A percentile compares a stretch with the other conserved stretches of the same genome.
These are phyloP conservation scores for Neonectria sp. DNA, from an alignment of 2,329 filamentous ascomycete species.

Conservation along the genomic window DNA sequence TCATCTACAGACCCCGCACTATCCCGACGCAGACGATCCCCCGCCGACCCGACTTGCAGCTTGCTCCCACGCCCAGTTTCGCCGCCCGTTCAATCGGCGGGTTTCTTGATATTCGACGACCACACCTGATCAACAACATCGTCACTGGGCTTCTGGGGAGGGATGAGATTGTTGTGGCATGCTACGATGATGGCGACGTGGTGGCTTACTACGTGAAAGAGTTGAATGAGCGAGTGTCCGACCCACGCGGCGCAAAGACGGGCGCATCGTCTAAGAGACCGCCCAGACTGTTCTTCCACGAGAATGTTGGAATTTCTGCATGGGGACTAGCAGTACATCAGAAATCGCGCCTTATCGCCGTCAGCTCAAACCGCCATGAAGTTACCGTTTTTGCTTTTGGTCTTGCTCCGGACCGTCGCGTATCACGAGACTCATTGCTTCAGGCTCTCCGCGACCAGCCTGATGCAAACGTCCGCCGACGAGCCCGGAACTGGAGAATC, in stretches of 20 bases:
- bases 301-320: constrained; percentile 83
- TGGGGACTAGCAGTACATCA: constrained; percentile 92
- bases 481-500: constrained; percentile 66
- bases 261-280: constrained; percentile 17
- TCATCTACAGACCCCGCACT: constrained; percentile 68
- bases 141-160: constrained; percentile 78
- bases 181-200: constrained; percentile 83
- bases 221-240: constrained; percentile 62
- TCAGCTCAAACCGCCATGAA: constrained; percentile 80
- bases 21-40: constrained; percentile 65
- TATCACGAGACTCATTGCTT: constrained; percentile 15
- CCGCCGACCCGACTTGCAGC: constrained; percentile 63
- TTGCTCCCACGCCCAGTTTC: constrained; percentile 61
- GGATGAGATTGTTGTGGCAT: constrained; percentile 77
- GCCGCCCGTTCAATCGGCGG: constrained; percentile 62
- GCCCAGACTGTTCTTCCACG: constrained; percentile 74
- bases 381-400: constrained; percentile 69
- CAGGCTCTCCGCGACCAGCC: constrained; percentile 16
- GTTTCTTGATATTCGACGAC: constrained; percentile 64
- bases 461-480: constrained; percentile 52
- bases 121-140: constrained; percentile 79
- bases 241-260: constrained; percentile 20
- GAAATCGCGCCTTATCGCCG: constrained; percentile 86
- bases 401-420: constrained; percentile 41
- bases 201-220: constrained; percentile 76